These are phyloP conservation scores for Plasmodium ovale DNA, from an alignment of 169 alveolate genomes.

Conservation along the genomic window DNA sequence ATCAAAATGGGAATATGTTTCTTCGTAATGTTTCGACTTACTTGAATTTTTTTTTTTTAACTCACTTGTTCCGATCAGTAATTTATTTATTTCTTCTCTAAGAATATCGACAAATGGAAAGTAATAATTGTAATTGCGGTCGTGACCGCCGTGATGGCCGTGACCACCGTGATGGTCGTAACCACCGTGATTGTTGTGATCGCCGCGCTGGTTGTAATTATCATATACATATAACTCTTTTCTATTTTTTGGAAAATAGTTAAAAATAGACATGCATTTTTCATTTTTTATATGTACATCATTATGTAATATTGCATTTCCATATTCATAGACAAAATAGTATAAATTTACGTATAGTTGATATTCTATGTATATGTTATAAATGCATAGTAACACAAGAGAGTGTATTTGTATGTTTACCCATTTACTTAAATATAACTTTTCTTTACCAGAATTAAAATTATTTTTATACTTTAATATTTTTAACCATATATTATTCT, in stretches of 20 bases:
- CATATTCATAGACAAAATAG: constrained; percentile 28
- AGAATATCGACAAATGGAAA: constrained; percentile 28
- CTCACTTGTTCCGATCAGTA: constrained; percentile 2
- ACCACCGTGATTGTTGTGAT: too few species aligned
- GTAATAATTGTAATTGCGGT: constrained; percentile 21
- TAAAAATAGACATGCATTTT: constrained; percentile 23
- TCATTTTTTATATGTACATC: constrained; percentile 44
- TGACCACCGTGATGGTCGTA: too few species aligned
- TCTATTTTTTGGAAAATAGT: constrained; percentile 60
- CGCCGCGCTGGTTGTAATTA: constrained; percentile 7
- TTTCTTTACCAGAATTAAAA: constrained; percentile 4
- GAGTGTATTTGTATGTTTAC: constrained; percentile 15
- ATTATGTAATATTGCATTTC: constrained; percentile 3
- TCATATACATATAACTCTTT: constrained; percentile 48
- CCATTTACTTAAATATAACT: constrained; percentile 17
- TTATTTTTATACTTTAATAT: constrained; percentile 35
- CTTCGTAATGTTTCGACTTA: constrained; percentile 7
- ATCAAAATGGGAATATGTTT: background rate
- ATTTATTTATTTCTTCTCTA: constrained; percentile 18
- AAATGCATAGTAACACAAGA: constrained; percentile 5
- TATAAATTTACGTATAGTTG: constrained; percentile 25
- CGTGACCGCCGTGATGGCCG: too few species aligned
- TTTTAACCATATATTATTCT: constrained; percentile 26
- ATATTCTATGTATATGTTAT: constrained; percentile 56
- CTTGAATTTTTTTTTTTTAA: background rate